Conservation (phyloP, 176 grass and related monocot species). For the Oryza brachyantha region DNA sequence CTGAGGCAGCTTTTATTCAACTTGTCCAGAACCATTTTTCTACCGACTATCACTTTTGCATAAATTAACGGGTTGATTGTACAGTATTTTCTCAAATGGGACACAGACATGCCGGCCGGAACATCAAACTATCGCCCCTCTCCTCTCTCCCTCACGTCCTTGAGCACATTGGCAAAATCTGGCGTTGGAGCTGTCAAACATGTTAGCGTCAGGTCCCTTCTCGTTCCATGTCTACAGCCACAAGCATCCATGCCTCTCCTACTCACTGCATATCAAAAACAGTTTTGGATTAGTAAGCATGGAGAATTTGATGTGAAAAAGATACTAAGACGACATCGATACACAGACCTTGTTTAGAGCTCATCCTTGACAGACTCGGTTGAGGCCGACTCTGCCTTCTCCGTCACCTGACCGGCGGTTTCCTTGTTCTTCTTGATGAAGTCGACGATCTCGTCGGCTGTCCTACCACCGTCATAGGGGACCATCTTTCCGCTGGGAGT, state of each 20-base stretch:
- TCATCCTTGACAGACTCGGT: slow-evolving; percentile 48
- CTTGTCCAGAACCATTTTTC: not conserved
- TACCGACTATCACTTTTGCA: slow-evolving; percentile 5
- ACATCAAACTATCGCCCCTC: not conserved
- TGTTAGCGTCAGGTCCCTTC: slow-evolving; percentile 25
- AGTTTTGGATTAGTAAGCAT: not conserved
- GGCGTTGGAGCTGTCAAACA: slow-evolving; percentile 36
- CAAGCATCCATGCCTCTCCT: not conserved
- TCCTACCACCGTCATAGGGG: slow-evolving; percentile 54
- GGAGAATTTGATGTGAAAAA: not conserved
- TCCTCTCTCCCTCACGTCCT: not conserved
- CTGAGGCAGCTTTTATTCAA: slow-evolving; percentile 34
- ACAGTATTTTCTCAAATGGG: slow-evolving; percentile 38
- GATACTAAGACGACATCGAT: not conserved
- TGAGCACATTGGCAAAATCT: slow-evolving; percentile 28
- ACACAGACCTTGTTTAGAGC: slow-evolving; percentile 42
- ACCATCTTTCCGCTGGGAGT: slow-evolving; percentile 67
- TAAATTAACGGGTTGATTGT: slow-evolving; percentile 33
- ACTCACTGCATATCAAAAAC: not conserved
- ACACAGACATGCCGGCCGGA: slow-evolving; percentile 5
- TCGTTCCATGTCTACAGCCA: slow-evolving; percentile 6
- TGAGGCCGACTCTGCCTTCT: slow-evolving; percentile 12
- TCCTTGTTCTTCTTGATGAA: slow-evolving; percentile 80
- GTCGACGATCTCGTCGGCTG: slow-evolving; percentile 51
- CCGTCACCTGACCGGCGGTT: not conserved